Conservation (phyloP, 495 filamentous ascomycete species). For the Hyaloscypha variabilis region DNA sequence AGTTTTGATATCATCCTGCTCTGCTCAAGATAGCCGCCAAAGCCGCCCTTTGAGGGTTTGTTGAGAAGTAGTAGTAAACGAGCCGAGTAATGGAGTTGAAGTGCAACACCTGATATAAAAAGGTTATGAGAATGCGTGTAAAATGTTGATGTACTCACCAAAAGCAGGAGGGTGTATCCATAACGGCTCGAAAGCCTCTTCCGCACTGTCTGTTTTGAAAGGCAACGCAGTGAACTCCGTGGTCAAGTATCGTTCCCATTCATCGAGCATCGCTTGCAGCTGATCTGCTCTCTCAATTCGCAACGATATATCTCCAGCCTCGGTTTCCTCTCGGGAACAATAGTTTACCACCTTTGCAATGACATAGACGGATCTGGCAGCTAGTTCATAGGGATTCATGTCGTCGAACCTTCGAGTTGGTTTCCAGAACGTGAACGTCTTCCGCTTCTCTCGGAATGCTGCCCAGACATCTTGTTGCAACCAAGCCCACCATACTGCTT, state of each 20-base stretch:
- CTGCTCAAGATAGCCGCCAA: conserved; percentile 24
- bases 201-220: not conserved
- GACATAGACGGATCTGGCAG: conserved; percentile 23
- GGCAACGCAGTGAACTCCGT: conserved; percentile 33
- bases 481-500: conserved; percentile 45
- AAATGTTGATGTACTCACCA: conserved; percentile 9
- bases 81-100: conserved; percentile 20
- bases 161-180: conserved; percentile 35
- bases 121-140: not conserved
- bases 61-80: conserved; percentile 14
- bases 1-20: conserved; percentile 27
- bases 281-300: conserved; percentile 30
- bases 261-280: conserved; percentile 31
- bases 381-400: conserved; percentile 27
- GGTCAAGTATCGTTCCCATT: conserved; percentile 32
- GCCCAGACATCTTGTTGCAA: conserved; percentile 39
- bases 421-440: conserved; percentile 31
- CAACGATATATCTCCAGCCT: conserved; percentile 21
- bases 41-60: conserved; percentile 32
- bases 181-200: conserved; percentile 27
- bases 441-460: conserved; percentile 33
- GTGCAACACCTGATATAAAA: conserved; percentile 5
- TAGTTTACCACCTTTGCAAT: conserved; percentile 28
- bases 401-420: conserved; percentile 25
- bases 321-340: conserved; percentile 22